phyloP scores from a whole-genome alignment of 2,329 filamentous ascomycete genomes.

The Karstenula rhodostoma region DNA sequence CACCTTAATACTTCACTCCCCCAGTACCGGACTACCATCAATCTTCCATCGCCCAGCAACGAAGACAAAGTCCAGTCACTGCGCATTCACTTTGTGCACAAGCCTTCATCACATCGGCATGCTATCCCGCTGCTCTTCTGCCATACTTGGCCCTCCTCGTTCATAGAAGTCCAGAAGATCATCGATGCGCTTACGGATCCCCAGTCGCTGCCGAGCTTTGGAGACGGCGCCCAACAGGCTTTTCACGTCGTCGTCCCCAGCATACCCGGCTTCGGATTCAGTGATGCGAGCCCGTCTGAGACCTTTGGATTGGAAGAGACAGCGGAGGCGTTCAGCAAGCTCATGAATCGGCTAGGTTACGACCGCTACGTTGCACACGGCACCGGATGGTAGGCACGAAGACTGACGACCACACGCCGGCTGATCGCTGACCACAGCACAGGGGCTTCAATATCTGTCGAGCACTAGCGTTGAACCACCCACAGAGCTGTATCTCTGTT shows the following conservation, averaged over 20 bases:
- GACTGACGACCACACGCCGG: not conserved
- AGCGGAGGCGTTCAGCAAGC: slow-evolving; percentile 62
- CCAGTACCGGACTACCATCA: slow-evolving; percentile 68
- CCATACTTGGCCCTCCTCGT: slow-evolving; percentile 72
- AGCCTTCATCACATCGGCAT: slow-evolving; percentile 60
- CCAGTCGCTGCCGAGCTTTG: slow-evolving; percentile 47
- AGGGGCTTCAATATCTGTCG: slow-evolving; percentile 56
- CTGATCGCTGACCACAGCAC: slow-evolving; percentile 13
- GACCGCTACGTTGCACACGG: slow-evolving; percentile 65
- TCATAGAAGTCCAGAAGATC: slow-evolving; percentile 66
- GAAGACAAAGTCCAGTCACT: slow-evolving; percentile 45
- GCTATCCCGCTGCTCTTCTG: slow-evolving; percentile 71
- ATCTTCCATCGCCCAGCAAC: slow-evolving; percentile 32
- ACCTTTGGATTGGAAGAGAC: slow-evolving; percentile 61
- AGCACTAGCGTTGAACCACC: slow-evolving; percentile 58
- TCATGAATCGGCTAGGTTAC: slow-evolving; percentile 71
- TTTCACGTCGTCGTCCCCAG: slow-evolving; percentile 74
- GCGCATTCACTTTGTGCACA: slow-evolving; percentile 72
- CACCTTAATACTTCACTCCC: slow-evolving; percentile 66
- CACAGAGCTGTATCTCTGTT: slow-evolving; percentile 64
- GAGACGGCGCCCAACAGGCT: slow-evolving; percentile 44
- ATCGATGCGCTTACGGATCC: slow-evolving; percentile 64
- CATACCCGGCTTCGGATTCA: slow-evolving; percentile 72
- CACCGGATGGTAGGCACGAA: slow-evolving; percentile 54
- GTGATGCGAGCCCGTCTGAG: slow-evolving; percentile 65